phyloP scores from a whole-genome alignment of 768 basidiomycete genomes.

The Coprinopsis sp. region DNA sequence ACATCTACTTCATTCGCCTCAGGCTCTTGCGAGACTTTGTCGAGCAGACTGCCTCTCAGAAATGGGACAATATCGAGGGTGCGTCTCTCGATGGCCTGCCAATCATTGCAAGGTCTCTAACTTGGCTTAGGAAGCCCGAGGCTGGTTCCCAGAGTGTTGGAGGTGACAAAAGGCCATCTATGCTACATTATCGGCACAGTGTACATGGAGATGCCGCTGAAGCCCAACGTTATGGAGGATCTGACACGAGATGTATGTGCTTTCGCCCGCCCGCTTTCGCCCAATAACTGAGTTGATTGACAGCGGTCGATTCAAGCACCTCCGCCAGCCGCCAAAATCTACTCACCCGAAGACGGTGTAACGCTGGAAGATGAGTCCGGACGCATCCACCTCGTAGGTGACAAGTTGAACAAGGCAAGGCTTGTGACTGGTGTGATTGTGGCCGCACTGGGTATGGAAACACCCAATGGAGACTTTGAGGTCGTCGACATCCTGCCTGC shows the following conservation, averaged over 20 bases:
- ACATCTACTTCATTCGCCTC: slow-evolving; percentile 51
- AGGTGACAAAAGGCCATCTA: slow-evolving; percentile 77
- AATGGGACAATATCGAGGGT: slow-evolving; percentile 42
- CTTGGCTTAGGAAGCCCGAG: slow-evolving; percentile 54
- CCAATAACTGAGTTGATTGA: background rate
- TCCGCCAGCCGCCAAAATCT: slow-evolving; percentile 68
- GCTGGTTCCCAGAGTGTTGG: slow-evolving; percentile 77
- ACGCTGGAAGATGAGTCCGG: slow-evolving; percentile 98
- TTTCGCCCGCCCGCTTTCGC: slow-evolving; percentile 4
- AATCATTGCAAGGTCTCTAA: background rate
- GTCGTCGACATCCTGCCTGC: slow-evolving; percentile 86
- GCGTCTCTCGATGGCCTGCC: slow-evolving; percentile 9
- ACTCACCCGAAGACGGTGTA: slow-evolving; percentile 70
- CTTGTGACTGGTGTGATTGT: slow-evolving; percentile 92
- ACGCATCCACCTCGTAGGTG: slow-evolving; percentile 82
- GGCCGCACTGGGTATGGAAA: slow-evolving; percentile 88
- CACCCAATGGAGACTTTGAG: slow-evolving; percentile 85
- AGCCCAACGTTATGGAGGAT: slow-evolving; percentile 97
- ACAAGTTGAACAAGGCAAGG: slow-evolving; percentile 49
- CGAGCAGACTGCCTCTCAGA: slow-evolving; percentile 32
- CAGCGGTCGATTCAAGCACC: slow-evolving; percentile 90
- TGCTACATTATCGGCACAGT: slow-evolving; percentile 94
- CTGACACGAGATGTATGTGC: slow-evolving; percentile 76
- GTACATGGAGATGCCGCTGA: slow-evolving; percentile 98
- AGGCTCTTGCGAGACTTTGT: slow-evolving; percentile 36